phyloP scores from a whole-genome alignment of 495 filamentous ascomycete genomes.

The Friedmanniomyces simplex region DNA sequence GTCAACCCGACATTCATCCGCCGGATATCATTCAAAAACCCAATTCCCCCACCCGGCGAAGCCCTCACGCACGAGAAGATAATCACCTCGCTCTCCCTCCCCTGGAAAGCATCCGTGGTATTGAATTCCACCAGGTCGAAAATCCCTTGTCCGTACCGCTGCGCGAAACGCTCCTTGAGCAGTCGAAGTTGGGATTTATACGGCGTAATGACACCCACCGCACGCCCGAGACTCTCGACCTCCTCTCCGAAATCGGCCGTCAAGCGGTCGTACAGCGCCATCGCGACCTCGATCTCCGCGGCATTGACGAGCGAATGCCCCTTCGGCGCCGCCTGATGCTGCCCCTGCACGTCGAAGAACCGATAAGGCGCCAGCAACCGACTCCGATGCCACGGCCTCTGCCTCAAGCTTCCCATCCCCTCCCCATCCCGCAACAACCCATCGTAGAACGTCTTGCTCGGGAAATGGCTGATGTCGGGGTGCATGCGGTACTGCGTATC shows the following conservation, averaged over 20 bases:
- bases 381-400: constrained; percentile 75
- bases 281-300: constrained; percentile 72
- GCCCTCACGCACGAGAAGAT: constrained; percentile 98
- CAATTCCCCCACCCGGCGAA: constrained; percentile 76
- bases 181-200: constrained; percentile 88
- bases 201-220: constrained; percentile 87
- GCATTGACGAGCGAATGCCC: constrained; percentile 86
- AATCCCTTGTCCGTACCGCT: constrained; percentile 62
- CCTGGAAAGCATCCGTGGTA: constrained; percentile 96
- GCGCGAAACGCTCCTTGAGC: constrained; percentile 59
- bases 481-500: constrained; percentile 99
- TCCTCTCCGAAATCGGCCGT: constrained; percentile 55
- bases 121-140: constrained; percentile 84
- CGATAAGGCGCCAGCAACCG: constrained; percentile 77
- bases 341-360: constrained; percentile 94
- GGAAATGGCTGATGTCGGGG: constrained; percentile 84
- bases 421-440: constrained; percentile 71
- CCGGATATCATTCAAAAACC: constrained; percentile 94
- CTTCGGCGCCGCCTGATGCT: constrained; percentile 62
- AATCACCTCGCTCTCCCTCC: constrained; percentile 91
- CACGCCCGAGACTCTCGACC: constrained; percentile 59
- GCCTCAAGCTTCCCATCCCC: constrained; percentile 64
- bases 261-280: constrained; percentile 72
- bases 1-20: constrained; percentile 99
- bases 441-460: constrained; percentile 86